A percentile compares a stretch with the other conserved stretches of the same genome.
phyloP scores from a whole-genome alignment of 208 protist species.

The Leishmania amazonensis region DNA sequence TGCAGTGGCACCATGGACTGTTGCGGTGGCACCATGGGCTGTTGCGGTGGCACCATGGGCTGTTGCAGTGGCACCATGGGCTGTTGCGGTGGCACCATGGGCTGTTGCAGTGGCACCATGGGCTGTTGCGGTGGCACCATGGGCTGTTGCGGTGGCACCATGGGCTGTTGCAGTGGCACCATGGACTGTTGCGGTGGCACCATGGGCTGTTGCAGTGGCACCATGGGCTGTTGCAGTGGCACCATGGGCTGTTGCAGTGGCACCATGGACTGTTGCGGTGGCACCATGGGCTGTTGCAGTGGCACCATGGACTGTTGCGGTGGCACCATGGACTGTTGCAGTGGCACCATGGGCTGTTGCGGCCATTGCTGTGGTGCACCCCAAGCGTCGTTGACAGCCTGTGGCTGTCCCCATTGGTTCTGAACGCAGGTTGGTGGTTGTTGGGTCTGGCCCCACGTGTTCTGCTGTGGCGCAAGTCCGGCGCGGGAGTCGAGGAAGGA shows the following conservation, averaged over 20 bases:
- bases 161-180: not conserved
- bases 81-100: not conserved
- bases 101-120: not conserved
- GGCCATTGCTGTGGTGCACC: conserved; percentile 6
- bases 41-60: not conserved
- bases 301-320: not conserved
- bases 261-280: not conserved
- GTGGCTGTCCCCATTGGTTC: conserved; percentile 40
- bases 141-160: not conserved
- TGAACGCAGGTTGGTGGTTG: conserved; percentile 7
- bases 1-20: not conserved
- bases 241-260: not conserved
- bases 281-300: not conserved
- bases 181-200: not conserved
- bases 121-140: not conserved
- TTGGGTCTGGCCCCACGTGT: conserved; percentile 15
- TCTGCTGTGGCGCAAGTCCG: conserved; percentile 7
- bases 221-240: not conserved
- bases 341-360: conserved; percentile 4
- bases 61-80: not conserved
- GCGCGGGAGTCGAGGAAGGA: conserved; percentile 43
- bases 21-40: not conserved
- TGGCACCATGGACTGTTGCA: not conserved
- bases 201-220: not conserved
- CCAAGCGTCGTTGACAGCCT: conserved; percentile 15